Conservation (phyloP, 805 yeast species). For the Hanseniaspora guilliermondii region DNA sequence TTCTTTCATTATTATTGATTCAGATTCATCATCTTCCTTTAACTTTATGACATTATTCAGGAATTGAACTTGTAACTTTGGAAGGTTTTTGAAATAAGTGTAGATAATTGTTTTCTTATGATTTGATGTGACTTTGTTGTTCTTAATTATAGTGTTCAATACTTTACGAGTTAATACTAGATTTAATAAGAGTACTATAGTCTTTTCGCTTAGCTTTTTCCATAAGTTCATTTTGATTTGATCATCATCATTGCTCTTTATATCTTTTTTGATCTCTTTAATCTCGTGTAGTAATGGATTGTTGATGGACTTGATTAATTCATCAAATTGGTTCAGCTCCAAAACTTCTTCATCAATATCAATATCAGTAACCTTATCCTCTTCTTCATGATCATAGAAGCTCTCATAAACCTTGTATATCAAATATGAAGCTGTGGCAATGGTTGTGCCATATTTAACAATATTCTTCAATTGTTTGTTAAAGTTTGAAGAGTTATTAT, state of each 20-base stretch:
- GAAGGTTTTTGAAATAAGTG: constrained; percentile 5
- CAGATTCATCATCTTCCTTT: background rate
- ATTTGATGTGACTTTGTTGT: background rate
- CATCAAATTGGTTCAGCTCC: constrained; percentile 16
- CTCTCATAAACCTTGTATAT: constrained; percentile 6
- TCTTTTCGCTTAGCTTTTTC: constrained; percentile 3
- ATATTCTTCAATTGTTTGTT: background rate
- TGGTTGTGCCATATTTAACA: constrained; percentile 1
- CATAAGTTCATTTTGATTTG: background rate
- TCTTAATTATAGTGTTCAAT: background rate
- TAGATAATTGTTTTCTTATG: constrained; percentile 5
- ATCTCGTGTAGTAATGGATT: background rate
- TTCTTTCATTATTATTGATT: background rate
- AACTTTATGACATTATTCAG: background rate
- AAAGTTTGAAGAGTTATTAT: background rate
- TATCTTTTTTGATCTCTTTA: background rate
- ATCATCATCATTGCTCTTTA: constrained; percentile 1
- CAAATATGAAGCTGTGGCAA: constrained; percentile 2
- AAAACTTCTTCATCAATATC: constrained; percentile 15
- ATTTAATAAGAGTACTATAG: background rate
- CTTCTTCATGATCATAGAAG: constrained; percentile 15
- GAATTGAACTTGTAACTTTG: background rate
- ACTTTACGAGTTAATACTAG: background rate
- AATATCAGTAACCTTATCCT: constrained; percentile 16
- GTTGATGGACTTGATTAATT: constrained; percentile 4